Conservation (phyloP, 352 stramenopile genomes). For the Saprolegnia parasitica region DNA sequence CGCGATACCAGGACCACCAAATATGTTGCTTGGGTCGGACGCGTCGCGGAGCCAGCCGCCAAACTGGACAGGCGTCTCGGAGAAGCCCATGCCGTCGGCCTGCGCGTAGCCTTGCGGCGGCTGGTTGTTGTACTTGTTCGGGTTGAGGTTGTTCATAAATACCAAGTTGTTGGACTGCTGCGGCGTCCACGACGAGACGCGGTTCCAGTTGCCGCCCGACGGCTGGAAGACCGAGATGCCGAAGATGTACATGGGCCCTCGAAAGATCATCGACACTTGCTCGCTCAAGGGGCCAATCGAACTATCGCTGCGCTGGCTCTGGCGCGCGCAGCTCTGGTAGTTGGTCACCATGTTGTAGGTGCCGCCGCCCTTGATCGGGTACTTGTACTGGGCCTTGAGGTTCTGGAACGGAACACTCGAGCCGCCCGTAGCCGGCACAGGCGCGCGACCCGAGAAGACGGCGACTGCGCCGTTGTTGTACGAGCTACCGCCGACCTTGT, state of each 20-base stretch:
- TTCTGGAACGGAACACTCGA: conserved; percentile 7
- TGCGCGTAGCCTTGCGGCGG: conserved; percentile 59
- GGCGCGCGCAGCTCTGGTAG: conserved; percentile 49
- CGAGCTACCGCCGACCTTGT: background rate
- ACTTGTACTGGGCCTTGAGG: conserved; percentile 12
- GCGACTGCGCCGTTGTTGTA: background rate
- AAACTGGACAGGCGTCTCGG: conserved; percentile 43
- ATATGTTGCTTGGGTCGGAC: conserved; percentile 42
- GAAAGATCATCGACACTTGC: conserved; percentile 60
- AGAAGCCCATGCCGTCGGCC: conserved; percentile 44
- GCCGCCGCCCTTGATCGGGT: conserved; percentile 29
- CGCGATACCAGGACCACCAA: conserved; percentile 42
- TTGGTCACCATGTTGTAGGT: conserved; percentile 70
- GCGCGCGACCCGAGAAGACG: background rate
- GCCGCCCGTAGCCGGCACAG: background rate
- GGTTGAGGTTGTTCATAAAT: conserved; percentile 82
- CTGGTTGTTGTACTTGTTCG: conserved; percentile 52
- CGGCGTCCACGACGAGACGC: conserved; percentile 64
- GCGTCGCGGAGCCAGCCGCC: conserved; percentile 47
- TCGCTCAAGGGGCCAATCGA: conserved; percentile 58
- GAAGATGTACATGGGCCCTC: conserved; percentile 59
- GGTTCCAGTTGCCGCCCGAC: conserved; percentile 41
- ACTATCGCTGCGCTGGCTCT: conserved; percentile 37
- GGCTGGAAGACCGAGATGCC: conserved; percentile 71
- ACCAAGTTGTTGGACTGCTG: conserved; percentile 61